Conservation (phyloP, 1,284 basidiomycete genomes). For the Trichosporon sp. region DNA sequence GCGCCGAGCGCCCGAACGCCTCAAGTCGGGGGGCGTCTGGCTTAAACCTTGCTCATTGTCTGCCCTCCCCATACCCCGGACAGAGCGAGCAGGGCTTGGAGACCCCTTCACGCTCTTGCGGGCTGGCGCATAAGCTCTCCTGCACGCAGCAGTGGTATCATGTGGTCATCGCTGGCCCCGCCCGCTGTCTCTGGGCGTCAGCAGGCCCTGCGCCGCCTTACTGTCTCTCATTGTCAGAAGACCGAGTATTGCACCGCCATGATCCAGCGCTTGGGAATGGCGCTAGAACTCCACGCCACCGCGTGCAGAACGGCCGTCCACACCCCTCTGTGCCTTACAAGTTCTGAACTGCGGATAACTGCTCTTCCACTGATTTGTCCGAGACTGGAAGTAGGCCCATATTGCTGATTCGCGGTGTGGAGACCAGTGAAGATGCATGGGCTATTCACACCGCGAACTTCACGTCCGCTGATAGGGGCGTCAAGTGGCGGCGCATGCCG, state of each 20-base stretch:
- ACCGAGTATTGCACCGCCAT: not conserved
- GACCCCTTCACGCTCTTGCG: too few species aligned
- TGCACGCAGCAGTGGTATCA: not conserved
- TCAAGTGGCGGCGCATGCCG: not conserved
- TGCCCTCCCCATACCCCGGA: not conserved
- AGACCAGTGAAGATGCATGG: too few species aligned
- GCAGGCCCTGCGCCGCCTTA: not conserved
- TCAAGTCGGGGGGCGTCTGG: too few species aligned
- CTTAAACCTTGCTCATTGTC: not conserved
- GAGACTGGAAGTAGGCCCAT: not conserved
- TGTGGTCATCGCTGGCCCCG: not conserved
- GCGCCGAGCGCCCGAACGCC: too few species aligned
- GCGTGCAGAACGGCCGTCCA: not conserved
- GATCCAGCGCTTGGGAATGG: not conserved
- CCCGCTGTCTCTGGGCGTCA: too few species aligned
- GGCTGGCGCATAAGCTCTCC: too few species aligned
- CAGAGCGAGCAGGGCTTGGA: not conserved
- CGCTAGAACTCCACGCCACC: not conserved
- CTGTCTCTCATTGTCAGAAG: not conserved
- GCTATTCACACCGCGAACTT: too few species aligned
- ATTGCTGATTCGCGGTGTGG: not conserved
- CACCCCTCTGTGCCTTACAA: not conserved
- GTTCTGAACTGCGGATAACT: not conserved
- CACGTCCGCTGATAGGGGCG: not conserved
- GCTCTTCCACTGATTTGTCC: not conserved